These are phyloP conservation scores for Olyra latifolia DNA, from an alignment of 176 grass and related monocot species.

Conservation along the genomic window DNA sequence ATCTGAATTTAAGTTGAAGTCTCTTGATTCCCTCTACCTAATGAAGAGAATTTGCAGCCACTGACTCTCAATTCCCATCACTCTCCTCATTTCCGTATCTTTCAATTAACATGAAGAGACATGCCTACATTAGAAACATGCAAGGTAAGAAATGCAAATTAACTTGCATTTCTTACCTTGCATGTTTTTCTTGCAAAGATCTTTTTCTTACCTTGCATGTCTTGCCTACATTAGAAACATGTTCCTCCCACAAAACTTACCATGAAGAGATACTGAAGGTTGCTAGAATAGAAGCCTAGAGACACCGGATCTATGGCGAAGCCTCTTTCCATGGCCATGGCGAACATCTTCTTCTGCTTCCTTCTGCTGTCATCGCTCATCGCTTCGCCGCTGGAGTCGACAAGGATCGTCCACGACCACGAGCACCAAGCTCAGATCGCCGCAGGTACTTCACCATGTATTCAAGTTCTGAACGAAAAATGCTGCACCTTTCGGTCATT, in stretches of 20 bases:
- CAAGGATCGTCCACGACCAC: slow-evolving; percentile 3
- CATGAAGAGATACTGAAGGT: neutral
- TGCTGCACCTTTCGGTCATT: neutral
- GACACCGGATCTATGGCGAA: neutral
- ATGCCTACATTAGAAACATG: too few relatives aligned
- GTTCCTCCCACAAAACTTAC: neutral
- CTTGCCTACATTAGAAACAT: neutral
- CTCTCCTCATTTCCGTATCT: too few relatives aligned
- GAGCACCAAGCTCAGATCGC: neutral
- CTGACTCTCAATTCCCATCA: too few relatives aligned
- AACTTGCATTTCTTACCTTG: too few relatives aligned
- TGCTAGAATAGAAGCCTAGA: neutral
- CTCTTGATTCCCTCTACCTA: too few relatives aligned
- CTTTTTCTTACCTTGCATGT: neutral
- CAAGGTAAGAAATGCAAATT: too few relatives aligned
- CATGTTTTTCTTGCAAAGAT: too few relatives aligned
- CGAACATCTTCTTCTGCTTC: neutral
- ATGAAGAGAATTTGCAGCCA: too few relatives aligned
- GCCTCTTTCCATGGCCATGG: neutral
- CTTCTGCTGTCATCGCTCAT: neutral
- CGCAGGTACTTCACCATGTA: neutral
- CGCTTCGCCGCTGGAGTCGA: neutral
- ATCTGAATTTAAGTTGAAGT: too few relatives aligned
- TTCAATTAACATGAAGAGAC: too few relatives aligned
- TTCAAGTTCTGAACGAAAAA: neutral